Percentiles rank a stretch among this genome's conserved stretches.
These are phyloP conservation scores for Metarhizium rileyi DNA, from an alignment of 2,329 filamentous ascomycete species.

Conservation along the genomic window DNA sequence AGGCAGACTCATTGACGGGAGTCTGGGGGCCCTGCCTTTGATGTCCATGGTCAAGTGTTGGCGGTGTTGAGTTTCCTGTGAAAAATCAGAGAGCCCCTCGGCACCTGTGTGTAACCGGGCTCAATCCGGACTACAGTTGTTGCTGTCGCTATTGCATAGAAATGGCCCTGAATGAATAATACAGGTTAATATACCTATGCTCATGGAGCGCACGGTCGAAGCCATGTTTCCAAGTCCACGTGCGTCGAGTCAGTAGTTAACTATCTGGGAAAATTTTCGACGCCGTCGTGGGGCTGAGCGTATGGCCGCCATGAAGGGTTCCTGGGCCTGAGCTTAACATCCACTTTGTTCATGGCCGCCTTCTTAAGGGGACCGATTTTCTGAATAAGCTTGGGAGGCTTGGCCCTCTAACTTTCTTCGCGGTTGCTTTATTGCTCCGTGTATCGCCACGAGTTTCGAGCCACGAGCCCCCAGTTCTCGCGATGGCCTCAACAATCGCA, in stretches of 20 bases:
- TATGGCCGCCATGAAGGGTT: not conserved
- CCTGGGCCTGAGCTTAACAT: not conserved
- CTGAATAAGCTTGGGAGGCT: too few species aligned
- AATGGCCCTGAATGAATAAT: not conserved
- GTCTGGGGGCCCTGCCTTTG: not conserved
- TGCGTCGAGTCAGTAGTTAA: conserved; percentile 5
- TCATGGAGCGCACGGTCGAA: not conserved
- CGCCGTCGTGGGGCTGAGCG: conserved; percentile 6
- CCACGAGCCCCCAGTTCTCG: too few species aligned
- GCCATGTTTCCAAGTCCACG: conserved; percentile 4
- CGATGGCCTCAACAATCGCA: too few species aligned
- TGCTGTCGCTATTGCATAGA: not conserved
- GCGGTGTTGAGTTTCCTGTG: not conserved
- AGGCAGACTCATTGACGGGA: conserved; percentile 4
- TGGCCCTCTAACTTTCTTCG: too few species aligned
- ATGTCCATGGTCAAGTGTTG: not conserved
- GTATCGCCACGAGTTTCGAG: too few species aligned
- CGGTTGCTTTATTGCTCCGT: too few species aligned
- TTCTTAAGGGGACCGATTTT: too few species aligned
- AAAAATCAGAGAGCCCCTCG: not conserved
- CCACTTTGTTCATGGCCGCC: too few species aligned
- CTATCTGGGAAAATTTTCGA: conserved; percentile 3
- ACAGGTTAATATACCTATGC: not conserved
- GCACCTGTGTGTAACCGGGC: not conserved
- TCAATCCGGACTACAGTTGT: not conserved